Percentiles rank a stretch among this genome's conserved stretches.
Conservation (phyloP, 306 rosid species). For the Casuarina cunninghamiana region DNA sequence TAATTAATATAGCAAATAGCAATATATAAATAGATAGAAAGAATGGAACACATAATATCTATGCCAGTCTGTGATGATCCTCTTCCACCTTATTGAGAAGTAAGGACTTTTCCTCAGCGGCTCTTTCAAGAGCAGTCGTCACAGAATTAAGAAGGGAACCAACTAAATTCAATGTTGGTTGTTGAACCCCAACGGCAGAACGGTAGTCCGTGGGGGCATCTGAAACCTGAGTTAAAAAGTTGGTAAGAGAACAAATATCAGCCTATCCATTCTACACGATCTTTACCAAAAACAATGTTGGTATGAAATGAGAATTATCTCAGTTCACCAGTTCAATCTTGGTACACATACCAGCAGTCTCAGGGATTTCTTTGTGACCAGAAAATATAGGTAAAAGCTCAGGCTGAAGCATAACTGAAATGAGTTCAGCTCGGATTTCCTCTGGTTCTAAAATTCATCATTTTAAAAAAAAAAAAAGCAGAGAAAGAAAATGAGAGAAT, state of each 20-base stretch:
- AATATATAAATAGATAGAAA: not conserved
- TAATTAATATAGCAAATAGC: slow-evolving; percentile 2
- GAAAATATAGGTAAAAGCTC: slow-evolving; percentile 81
- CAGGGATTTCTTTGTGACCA: slow-evolving; percentile 78
- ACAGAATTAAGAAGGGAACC: slow-evolving; percentile 65
- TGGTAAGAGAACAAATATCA: slow-evolving; percentile 19
- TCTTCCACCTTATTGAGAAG: slow-evolving; percentile 70
- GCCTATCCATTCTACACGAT: slow-evolving; percentile 2
- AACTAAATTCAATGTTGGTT: slow-evolving; percentile 70
- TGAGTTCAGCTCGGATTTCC: slow-evolving; percentile 66
- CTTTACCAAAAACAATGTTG: slow-evolving; percentile 2
- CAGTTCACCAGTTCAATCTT: slow-evolving; percentile 13
- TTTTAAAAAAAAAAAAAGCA: not conserved
- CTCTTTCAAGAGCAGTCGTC: slow-evolving; percentile 78
- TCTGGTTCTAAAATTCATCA: slow-evolving; percentile 57
- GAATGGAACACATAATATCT: slow-evolving; percentile 1
- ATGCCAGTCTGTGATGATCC: slow-evolving; percentile 10
- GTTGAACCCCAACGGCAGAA: slow-evolving; percentile 58
- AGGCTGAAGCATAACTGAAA: slow-evolving; percentile 82
- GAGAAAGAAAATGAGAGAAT: not conserved
- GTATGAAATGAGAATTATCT: not conserved
- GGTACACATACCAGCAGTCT: slow-evolving; percentile 68
- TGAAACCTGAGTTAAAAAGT: slow-evolving; percentile 48
- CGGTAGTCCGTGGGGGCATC: slow-evolving; percentile 49
- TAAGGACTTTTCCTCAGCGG: slow-evolving; percentile 77